Base-by-base conservation (phyloP, 345 rosid genomes). In the Rubroshorea leprosula region DNA sequence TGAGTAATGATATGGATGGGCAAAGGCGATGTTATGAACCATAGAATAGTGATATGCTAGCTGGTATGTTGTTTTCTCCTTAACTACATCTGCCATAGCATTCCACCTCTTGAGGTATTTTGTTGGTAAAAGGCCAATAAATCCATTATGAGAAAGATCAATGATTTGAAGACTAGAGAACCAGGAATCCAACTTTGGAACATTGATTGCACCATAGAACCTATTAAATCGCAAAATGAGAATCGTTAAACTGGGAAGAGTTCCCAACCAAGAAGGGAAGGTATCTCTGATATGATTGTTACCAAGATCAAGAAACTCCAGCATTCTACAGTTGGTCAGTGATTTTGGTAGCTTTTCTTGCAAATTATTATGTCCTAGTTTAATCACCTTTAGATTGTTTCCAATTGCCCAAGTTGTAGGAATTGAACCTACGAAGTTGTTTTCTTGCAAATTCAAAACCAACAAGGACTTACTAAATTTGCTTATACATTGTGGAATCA, bases 401-500 rank as follows among this genome's bases (percentile, higher is more conserved):
- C 16, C 25, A 8, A 6, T 54, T 18, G n/a, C 49, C 3, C 58
- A 60, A 22, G 52, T 23, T 18, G 24, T n/a, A 52, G 55, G 60
- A 11, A 67, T 29, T 9, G 46, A 1, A 16, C 60, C 71, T 17
- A n/a, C 5, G 18, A 67, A 51, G 54, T 23, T 45, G 54, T 67
- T 61, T 39, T 5, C 48, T 15, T 17, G 29, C 46, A 67, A 46
- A 53, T 31, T 54, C 31, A 61, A 21, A 14, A 60, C 21, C 8
- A 38, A 22, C 25, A 67, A 23, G 46, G 41, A 44, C 2, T 16
- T 12, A 23, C 38, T 54, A 35, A 61, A 31, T 26, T 54, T 52
- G 17, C 21, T 25, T 21, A 67, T 25, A 51, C 71, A 67, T 13
- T 12, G 50, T 20, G 71, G 71, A 46, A 67, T 47, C 13, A 9